Base-by-base conservation (phyloP, 2,329 filamentous ascomycete genomes). In the Venturia asperata region DNA sequence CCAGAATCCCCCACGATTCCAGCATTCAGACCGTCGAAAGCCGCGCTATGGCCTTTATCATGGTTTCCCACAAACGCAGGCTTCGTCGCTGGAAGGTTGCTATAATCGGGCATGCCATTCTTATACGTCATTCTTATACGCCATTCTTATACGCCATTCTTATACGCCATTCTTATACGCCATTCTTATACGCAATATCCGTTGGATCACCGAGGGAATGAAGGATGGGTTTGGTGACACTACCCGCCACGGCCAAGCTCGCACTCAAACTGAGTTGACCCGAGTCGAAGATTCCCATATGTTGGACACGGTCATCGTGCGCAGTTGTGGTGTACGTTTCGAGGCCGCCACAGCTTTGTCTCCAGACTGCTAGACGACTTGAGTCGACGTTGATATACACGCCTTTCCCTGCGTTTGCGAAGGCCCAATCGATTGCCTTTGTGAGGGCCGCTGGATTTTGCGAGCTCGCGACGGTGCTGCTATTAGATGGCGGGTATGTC, bases 1-100 rank as follows among this genome's bases (percentile, higher is more conserved):
- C 41, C 27, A 52, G 61, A 34, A 62, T 62, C 19, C 5, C 68
- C 69, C 9, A 68, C 64, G n/a, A 68, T 41, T 43, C 72, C 75
- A 13, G 73, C 74, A 3, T 63, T 65, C 37, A 72, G 67, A 19
- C 76, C 67, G 0, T 68, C 66, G 21, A 47, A 47, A 21, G 43
- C 43, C 19, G 43, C 43, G n/a, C 43, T 47, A 47, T 47, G 43
- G 17, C 43, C 43, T 10, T 47, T 47, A 47, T 21, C 43, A 21
- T 47, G 43, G 19, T 21, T 47, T 47, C 43, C 43, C 43, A 47
- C 3, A 47, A 47, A 47, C 3, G 43, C 43, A 47, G 43, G 43
- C 6, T 17, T 47, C 43, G 43, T 47, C 43, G 17, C 9, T 1
- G 43, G 43, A 7, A 47, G 19, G 21, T 47, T 6, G 2, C 19